Percentiles rank a stretch among this genome's conserved stretches.
phyloP scores from a whole-genome alignment of 225 moss, liverwort and hornwort species.

The Physcomitrellopsis africana region DNA sequence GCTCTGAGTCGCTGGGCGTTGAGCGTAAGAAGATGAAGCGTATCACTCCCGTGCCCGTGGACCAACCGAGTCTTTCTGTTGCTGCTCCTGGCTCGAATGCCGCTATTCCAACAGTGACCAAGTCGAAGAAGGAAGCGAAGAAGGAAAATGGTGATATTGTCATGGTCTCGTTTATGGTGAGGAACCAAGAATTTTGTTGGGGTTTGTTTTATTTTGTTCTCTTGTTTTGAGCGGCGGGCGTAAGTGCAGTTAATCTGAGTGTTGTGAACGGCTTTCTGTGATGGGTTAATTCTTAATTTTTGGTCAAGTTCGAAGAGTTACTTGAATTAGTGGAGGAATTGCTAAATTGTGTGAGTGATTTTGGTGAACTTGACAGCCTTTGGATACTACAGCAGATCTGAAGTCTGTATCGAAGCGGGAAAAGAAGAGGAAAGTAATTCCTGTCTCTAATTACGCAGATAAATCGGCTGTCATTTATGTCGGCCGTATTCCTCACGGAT shows the following conservation, averaged over 20 bases:
- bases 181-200: background rate
- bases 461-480: conserved; percentile 65
- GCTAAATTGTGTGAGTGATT: background rate
- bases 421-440: conserved; percentile 16
- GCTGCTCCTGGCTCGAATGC: background rate
- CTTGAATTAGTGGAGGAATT: background rate
- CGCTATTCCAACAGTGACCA: too few species aligned
- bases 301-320: background rate
- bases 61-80: background rate
- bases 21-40: conserved; percentile 4
- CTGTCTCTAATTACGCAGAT: conserved; percentile 25
- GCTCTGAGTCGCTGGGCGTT: background rate
- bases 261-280: background rate
- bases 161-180: conserved; percentile 6
- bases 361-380: conserved; percentile 7
- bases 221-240: background rate
- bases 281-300: background rate
- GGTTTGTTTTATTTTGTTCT: background rate
- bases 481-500: conserved; percentile 74
- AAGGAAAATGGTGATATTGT: conserved; percentile 2
- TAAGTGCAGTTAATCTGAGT: background rate
- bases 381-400: conserved; percentile 7
- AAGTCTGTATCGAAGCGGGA: conserved; percentile 22
- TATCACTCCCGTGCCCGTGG: background rate
- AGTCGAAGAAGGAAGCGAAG: background rate